phyloP scores from a whole-genome alignment of 2,329 filamentous ascomycete genomes.

The Colletotrichum scovillei region DNA sequence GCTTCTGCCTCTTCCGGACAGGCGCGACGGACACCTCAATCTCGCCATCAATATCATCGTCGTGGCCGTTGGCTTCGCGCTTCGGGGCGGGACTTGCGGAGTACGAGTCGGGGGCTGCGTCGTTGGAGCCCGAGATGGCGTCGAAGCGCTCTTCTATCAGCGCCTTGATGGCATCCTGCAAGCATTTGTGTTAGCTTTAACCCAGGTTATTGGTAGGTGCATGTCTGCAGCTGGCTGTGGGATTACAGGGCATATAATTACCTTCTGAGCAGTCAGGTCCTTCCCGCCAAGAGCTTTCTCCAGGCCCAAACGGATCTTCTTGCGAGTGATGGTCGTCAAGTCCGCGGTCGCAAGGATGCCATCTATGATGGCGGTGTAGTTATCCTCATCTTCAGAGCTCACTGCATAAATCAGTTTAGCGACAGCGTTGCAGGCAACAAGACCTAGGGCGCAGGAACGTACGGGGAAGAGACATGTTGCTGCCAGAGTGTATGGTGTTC shows the following conservation, averaged over 20 bases:
- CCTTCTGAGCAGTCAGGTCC: conserved; percentile 70
- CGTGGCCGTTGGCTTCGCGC: conserved; percentile 46
- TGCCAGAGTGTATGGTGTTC: conserved; percentile 1
- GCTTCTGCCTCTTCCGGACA: conserved; percentile 75
- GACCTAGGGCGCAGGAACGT: background rate
- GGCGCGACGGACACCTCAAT: conserved; percentile 61
- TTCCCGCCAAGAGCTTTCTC: conserved; percentile 66
- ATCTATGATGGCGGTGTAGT: conserved; percentile 71
- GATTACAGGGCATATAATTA: conserved; percentile 39
- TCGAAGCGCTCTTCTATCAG: conserved; percentile 82
- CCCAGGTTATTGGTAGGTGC: background rate
- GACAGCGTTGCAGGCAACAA: background rate
- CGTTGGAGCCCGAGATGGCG: conserved; percentile 60
- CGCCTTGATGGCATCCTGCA: conserved; percentile 74
- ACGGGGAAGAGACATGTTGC: conserved; percentile 35
- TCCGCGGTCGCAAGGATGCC: conserved; percentile 68
- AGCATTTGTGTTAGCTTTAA: background rate
- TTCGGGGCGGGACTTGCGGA: conserved; percentile 48
- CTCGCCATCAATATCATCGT: conserved; percentile 53
- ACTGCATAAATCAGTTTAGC: conserved; percentile 49
- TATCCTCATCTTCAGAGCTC: conserved; percentile 58
- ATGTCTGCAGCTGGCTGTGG: background rate
- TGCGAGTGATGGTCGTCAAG: conserved; percentile 72
- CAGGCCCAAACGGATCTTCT: conserved; percentile 69
- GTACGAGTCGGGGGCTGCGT: conserved; percentile 38